Evolutionary conservation across 805 yeast species (phyloP).

Genomic region (Nakazawaea wyomingensis): DNA sequence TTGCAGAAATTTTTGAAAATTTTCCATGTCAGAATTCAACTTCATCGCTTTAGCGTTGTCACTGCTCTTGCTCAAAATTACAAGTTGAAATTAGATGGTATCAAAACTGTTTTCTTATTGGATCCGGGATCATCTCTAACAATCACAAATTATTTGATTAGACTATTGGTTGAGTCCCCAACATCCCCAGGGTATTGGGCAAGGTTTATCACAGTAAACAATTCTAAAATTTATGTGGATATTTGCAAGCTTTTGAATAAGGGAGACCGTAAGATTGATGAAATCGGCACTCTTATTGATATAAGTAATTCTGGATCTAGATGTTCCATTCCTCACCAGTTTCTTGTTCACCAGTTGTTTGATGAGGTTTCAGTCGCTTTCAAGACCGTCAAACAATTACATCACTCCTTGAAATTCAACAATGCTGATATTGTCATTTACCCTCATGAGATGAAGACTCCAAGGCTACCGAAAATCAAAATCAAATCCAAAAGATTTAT

Average conservation of each 20-base stretch:
- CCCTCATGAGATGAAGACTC: constrained; percentile 32
- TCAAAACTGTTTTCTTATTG: constrained; percentile 20
- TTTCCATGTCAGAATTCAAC: constrained; percentile 5
- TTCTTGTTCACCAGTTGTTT: constrained; percentile 70
- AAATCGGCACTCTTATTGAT: constrained; percentile 17
- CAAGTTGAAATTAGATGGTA: constrained; percentile 41
- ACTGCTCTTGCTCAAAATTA: constrained; percentile 43
- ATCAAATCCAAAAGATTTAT: constrained; percentile 37
- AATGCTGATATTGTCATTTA: constrained; percentile 30
- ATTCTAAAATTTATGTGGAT: constrained; percentile 7
- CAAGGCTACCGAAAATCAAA: constrained; percentile 35
- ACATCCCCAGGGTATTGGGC: constrained; percentile 42
- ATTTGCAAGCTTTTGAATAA: constrained; percentile 6
- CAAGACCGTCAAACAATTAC: constrained; percentile 62
- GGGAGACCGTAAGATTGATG: constrained; percentile 14
- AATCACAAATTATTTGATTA: constrained; percentile 23
- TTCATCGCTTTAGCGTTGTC: constrained; percentile 23
- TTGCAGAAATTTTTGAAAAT: constrained; percentile 6
- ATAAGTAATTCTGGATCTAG: constrained; percentile 35
- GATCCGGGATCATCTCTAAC: constrained; percentile 17
- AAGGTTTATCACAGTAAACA: constrained; percentile 33
- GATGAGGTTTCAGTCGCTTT: constrained; percentile 67
- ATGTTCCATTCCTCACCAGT: constrained; percentile 64
- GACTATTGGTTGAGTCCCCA: constrained; percentile 52
- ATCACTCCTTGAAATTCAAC: constrained; percentile 41